These are phyloP conservation scores for Acanthamoeba healyi DNA, from an alignment of 208 protist species.

Conservation along the genomic window DNA sequence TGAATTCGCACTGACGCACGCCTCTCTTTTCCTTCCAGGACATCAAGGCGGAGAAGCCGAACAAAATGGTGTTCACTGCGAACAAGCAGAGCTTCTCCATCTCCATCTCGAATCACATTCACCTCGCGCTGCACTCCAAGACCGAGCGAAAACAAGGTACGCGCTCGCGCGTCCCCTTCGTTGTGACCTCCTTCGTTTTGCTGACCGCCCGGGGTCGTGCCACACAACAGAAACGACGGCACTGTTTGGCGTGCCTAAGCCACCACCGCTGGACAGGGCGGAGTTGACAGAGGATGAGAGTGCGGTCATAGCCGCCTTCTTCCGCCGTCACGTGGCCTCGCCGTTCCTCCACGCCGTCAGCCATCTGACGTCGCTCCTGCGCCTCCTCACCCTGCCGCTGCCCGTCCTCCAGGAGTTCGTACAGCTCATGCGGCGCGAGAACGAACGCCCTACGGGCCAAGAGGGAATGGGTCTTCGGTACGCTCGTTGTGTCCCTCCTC, in stretches of 20 bases:
- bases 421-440: constrained; percentile 43
- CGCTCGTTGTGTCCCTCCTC: background rate
- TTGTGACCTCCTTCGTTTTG: background rate
- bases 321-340: background rate
- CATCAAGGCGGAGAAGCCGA: constrained; percentile 23
- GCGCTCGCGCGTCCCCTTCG: background rate
- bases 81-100: constrained; percentile 56
- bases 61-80: constrained; percentile 35
- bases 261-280: background rate
- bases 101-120: constrained; percentile 10
- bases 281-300: constrained; percentile 42
- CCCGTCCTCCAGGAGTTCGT: constrained; percentile 43
- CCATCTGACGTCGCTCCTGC: constrained; percentile 18
- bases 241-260: constrained; percentile 48
- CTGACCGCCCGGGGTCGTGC: background rate
- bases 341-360: constrained; percentile 22
- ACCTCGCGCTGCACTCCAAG: constrained; percentile 25
- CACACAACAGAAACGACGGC: constrained; percentile 35
- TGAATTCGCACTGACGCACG: too few relatives aligned
- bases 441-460: background rate
- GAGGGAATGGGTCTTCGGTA: constrained; percentile 17
- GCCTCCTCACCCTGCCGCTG: constrained; percentile 16
- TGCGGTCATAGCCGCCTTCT: background rate
- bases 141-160: constrained; percentile 35
- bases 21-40: background rate